Conservation (phyloP, 2,329 filamentous ascomycete genomes). For the Claviceps pusilla region DNA sequence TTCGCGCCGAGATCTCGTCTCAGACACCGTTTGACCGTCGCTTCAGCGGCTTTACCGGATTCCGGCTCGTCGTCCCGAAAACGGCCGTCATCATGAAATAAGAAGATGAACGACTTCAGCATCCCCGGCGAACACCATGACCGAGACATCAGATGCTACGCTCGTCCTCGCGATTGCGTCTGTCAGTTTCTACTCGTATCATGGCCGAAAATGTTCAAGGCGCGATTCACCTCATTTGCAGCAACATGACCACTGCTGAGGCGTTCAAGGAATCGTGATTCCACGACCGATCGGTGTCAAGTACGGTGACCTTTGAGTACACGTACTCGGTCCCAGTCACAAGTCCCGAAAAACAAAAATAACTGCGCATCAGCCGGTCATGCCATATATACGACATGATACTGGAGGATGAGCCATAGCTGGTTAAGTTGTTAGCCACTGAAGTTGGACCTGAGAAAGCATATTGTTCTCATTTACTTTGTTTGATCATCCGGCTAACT, state of each 20-base stretch:
- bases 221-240: slow-evolving; percentile 59
- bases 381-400: too few relatives aligned
- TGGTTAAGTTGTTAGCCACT: too few relatives aligned
- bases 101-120: slow-evolving; percentile 57
- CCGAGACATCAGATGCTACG: slow-evolving; percentile 51
- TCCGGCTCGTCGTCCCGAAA: slow-evolving; percentile 60
- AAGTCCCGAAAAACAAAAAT: too few relatives aligned
- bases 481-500: too few relatives aligned
- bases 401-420: too few relatives aligned
- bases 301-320: slow-evolving; percentile 54
- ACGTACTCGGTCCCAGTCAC: slow-evolving; percentile 26
- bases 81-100: slow-evolving; percentile 63
- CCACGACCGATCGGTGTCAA: slow-evolving; percentile 70
- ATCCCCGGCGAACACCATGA: slow-evolving; percentile 57
- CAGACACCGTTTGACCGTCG: slow-evolving; percentile 20
- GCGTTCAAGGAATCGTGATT: slow-evolving; percentile 56
- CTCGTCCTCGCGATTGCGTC: slow-evolving; percentile 62
- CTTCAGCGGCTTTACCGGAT: slow-evolving; percentile 33
- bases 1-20: slow-evolving; percentile 31
- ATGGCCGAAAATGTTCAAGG: slow-evolving; percentile 72
- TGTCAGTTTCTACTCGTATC: slow-evolving; percentile 68
- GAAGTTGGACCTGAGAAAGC: too few relatives aligned
- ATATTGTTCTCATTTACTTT: too few relatives aligned
- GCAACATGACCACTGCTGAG: slow-evolving; percentile 40
- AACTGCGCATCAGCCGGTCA: too few relatives aligned